phyloP scores from a whole-genome alignment of 331 rosid species.

The Arachis monticola region DNA sequence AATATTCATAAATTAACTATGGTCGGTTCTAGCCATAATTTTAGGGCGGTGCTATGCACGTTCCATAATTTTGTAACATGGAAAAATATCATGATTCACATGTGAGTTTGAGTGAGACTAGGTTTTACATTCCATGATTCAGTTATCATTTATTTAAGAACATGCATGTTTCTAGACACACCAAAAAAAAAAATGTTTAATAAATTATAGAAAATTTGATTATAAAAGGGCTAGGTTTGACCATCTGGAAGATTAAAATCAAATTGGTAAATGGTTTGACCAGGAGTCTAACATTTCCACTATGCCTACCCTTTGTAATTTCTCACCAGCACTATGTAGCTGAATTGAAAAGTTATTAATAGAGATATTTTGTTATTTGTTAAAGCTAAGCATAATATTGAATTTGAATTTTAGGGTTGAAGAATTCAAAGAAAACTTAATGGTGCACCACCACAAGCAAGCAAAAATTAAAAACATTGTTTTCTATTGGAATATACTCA shows the following conservation, averaged over 20 bases:
- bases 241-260: not conserved
- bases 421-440: not conserved
- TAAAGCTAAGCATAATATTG: not conserved
- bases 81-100: not conserved
- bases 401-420: not conserved
- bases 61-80: not conserved
- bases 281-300: not conserved
- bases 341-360: constrained; percentile 1
- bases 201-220: not conserved
- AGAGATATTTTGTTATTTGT: not conserved
- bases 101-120: not conserved
- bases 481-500: constrained; percentile 4
- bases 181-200: not conserved
- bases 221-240: not conserved
- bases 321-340: constrained; percentile 12
- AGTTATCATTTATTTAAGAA: not conserved
- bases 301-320: not conserved
- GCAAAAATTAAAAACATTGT: not conserved
- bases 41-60: constrained; percentile 32
- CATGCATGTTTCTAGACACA: not conserved
- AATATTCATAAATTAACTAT: not conserved
- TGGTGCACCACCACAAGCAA: constrained; percentile 13
- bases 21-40: constrained; percentile 36
- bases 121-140: not conserved
- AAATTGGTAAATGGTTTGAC: not conserved